These are phyloP conservation scores for Agrocybe pediades DNA, from an alignment of 768 basidiomycete genomes.

Conservation along the genomic window DNA sequence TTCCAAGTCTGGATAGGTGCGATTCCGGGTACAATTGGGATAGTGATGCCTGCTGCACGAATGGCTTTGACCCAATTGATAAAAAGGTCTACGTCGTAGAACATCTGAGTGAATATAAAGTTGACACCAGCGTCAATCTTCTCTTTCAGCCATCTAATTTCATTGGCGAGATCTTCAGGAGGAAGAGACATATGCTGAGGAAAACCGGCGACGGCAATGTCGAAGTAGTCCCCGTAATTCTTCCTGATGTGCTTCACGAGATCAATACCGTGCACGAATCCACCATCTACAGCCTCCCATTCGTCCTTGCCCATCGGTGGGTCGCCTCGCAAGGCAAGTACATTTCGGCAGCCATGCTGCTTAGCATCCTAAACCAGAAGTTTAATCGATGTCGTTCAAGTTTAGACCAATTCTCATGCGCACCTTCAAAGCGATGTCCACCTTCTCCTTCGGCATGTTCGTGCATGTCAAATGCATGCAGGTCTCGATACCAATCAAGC, in stretches of 20 bases:
- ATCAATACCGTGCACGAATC: constrained; percentile 89
- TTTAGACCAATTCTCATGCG: constrained; percentile 27
- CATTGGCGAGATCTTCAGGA: constrained; percentile 70
- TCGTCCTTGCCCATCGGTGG: constrained; percentile 86
- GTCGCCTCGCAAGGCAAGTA: constrained; percentile 92
- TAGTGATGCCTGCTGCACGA: constrained; percentile 81
- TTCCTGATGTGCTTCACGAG: constrained; percentile 87
- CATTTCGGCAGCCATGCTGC: constrained; percentile 84
- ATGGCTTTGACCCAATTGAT: constrained; percentile 87
- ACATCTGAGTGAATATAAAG: constrained; percentile 99
- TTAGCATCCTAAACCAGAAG: constrained; percentile 74
- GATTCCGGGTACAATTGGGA: constrained; percentile 92
- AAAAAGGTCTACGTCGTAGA: constrained; percentile 92
- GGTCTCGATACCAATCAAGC: constrained; percentile 91
- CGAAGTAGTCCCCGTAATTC: constrained; percentile 89
- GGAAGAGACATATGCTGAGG: constrained; percentile 80
- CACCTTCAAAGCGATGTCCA: constrained; percentile 88
- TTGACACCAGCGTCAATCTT: constrained; percentile 89
- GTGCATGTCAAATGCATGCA: constrained; percentile 99
- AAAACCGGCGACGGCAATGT: constrained; percentile 92
- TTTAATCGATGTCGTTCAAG: constrained; percentile 1
- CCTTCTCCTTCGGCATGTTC: constrained; percentile 96
- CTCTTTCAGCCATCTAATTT: constrained; percentile 85
- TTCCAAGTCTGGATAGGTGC: constrained; percentile 97
- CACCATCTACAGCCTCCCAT: constrained; percentile 92